Evolutionary conservation across 2,329 filamentous ascomycete genomes (phyloP), one percentile per base, ranked within the genome.

Genomic region (Apiospora koreana): DNA sequence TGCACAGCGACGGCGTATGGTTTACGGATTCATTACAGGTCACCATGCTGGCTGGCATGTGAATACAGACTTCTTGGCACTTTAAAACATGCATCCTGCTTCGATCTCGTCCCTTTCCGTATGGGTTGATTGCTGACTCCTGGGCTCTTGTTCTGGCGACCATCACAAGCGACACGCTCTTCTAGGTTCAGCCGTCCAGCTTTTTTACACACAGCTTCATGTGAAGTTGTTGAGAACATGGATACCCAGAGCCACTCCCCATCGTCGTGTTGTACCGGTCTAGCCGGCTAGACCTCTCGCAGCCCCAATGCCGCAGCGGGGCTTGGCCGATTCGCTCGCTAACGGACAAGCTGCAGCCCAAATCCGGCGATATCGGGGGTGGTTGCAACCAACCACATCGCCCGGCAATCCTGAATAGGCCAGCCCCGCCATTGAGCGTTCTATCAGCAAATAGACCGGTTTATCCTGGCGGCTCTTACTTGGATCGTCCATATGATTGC

Each of bases 331-430:
- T 66, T 66, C 64, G 38, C 18, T 45, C 38, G 42, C 64, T 66
- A 62, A 62, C 54, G 31, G 54, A 38, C 54, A 62, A 62, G 54
- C 54, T 35, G 54, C 31, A 62, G 54, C 28, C 35, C 42, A 28
- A 35, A 42, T 66, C 64, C 64, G 64, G 64, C 64, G 64, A 66
- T 28, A 66, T 66, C 38, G 64, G 64, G 38, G 64, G 41, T 45
- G n/a, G 38, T 31, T 45, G 38, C 38, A 42, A 66, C 64, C 64
- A 66, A 66, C 64, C 64, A 66, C 64, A 66, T 7, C 1, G 25
- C 38, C 64, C 38, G 42, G 38, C 64, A 66, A 45, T 43, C 64
- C 64, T 42, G 64, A 66, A 43, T 66, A 45, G 64, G 64, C 38
- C 64, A 45, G 23, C 64, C 64, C 64, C 64, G 42, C 64, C 54